Conservation (phyloP, 495 filamentous ascomycete species). For the Aspergillus nidulans region DNA sequence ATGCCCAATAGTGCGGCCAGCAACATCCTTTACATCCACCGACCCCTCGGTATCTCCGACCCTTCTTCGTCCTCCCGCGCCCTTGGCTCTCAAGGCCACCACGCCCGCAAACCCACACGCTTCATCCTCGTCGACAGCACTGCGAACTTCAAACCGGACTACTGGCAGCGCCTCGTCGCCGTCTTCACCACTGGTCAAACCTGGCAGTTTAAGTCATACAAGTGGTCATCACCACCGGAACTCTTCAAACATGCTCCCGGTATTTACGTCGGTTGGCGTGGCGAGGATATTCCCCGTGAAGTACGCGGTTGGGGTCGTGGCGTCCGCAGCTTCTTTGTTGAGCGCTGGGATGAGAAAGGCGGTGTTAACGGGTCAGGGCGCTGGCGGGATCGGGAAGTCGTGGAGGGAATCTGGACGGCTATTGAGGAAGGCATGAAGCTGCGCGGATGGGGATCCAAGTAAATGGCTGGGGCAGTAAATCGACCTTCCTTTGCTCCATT, state of each 20-base stretch:
- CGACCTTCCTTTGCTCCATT: neutral
- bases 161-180: slow-evolving; percentile 93
- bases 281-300: slow-evolving; percentile 69
- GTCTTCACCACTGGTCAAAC: slow-evolving; percentile 97
- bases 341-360: slow-evolving; percentile 67
- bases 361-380: slow-evolving; percentile 54
- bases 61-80: slow-evolving; percentile 21
- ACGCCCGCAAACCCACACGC: slow-evolving; percentile 66
- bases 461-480: neutral
- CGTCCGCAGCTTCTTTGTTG: slow-evolving; percentile 68
- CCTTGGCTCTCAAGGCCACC: slow-evolving; percentile 37
- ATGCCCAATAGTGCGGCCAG: slow-evolving; percentile 44
- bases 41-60: slow-evolving; percentile 60
- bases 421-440: slow-evolving; percentile 85
- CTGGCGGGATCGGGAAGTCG: slow-evolving; percentile 89
- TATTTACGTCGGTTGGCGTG: slow-evolving; percentile 87
- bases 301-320: slow-evolving; percentile 82
- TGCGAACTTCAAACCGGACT: slow-evolving; percentile 94
- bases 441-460: slow-evolving; percentile 69
- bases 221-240: slow-evolving; percentile 85
- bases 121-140: slow-evolving; percentile 93
- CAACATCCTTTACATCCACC: slow-evolving; percentile 79
- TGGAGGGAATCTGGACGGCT: slow-evolving; percentile 86
- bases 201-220: slow-evolving; percentile 99
- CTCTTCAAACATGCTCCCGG: slow-evolving; percentile 85